Percentiles rank a stretch among this genome's conserved stretches.
Conservation (phyloP, 2,329 filamentous ascomycete species). For the Polytolypa hystricis region DNA sequence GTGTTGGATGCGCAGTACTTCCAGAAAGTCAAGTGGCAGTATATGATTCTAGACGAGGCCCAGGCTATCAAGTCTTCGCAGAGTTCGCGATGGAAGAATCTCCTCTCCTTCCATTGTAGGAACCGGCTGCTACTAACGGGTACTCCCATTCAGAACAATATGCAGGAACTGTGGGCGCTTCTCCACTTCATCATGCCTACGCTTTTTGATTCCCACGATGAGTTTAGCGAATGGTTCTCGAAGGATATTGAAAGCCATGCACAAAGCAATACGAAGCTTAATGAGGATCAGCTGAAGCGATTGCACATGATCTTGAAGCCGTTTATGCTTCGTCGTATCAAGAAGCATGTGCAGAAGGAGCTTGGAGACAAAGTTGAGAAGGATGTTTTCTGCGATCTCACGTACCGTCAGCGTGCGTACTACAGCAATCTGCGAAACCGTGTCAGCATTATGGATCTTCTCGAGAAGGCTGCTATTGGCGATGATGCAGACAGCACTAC, state of each 20-base stretch:
- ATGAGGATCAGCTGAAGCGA: slow-evolving; percentile 93
- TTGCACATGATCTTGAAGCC: slow-evolving; percentile 98
- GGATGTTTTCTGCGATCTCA: slow-evolving; percentile 92
- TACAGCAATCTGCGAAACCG: slow-evolving; percentile 89
- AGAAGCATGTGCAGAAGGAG: slow-evolving; percentile 99
- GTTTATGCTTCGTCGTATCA: slow-evolving; percentile 98
- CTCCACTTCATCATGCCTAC: slow-evolving; percentile 99
- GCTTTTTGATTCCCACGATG: slow-evolving; percentile 59
- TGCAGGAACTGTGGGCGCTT: slow-evolving; percentile 97
- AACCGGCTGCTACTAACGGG: slow-evolving; percentile 89
- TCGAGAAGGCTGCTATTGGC: slow-evolving; percentile 89
- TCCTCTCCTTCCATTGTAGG: slow-evolving; percentile 87
- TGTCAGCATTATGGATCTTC: slow-evolving; percentile 96
- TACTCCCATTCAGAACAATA: slow-evolving; percentile 98
- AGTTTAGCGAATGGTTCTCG: slow-evolving; percentile 44
- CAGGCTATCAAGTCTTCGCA: slow-evolving; percentile 98
- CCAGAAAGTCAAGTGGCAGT: slow-evolving; percentile 98
- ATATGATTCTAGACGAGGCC: slow-evolving; percentile 98
- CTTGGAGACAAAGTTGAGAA: slow-evolving; percentile 97
- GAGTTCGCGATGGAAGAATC: slow-evolving; percentile 92
- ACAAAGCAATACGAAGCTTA: slow-evolving; percentile 98
- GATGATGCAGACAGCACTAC: slow-evolving; percentile 93
- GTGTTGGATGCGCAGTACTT: slow-evolving; percentile 95
- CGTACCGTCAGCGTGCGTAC: slow-evolving; percentile 87
- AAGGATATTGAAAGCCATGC: slow-evolving; percentile 85